phyloP scores from a whole-genome alignment of 179 eudicot species.

The Sideroxylon spinosum region DNA sequence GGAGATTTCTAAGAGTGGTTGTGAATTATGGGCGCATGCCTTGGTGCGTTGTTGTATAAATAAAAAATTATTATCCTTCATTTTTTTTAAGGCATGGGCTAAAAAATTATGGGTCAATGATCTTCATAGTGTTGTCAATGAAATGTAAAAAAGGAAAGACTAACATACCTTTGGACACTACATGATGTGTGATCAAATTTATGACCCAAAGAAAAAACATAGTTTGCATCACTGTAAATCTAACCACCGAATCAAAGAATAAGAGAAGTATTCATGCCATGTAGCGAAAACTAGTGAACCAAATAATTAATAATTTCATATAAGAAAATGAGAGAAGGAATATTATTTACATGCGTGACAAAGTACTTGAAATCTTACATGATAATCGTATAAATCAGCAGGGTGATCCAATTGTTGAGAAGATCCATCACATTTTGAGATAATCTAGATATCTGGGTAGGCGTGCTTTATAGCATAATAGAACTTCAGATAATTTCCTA shows the following conservation, averaged over 20 bases:
- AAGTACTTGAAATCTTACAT: slow-evolving; percentile 41
- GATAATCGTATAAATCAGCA: slow-evolving; percentile 84
- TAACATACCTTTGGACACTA: slow-evolving; percentile 13
- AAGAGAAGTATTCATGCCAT: neutral
- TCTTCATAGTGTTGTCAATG: too few relatives aligned
- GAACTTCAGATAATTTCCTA: slow-evolving; percentile 82
- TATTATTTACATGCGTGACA: neutral
- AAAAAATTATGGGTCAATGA: too few relatives aligned
- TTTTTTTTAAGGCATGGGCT: too few relatives aligned
- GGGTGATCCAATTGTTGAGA: slow-evolving; percentile 62
- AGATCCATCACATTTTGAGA: slow-evolving; percentile 89
- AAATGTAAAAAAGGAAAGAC: slow-evolving; percentile 6
- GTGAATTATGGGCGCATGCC: too few relatives aligned
- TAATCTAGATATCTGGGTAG: slow-evolving; percentile 80
- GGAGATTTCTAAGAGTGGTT: too few relatives aligned
- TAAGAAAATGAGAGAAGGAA: neutral
- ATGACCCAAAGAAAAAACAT: slow-evolving; percentile 30
- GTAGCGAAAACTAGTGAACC: neutral
- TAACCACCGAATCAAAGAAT: slow-evolving; percentile 20
- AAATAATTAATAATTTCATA: neutral
- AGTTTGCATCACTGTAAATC: slow-evolving; percentile 38
- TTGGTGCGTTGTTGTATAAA: neutral
- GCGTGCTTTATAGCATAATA: slow-evolving; percentile 57
- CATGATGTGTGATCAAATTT: slow-evolving; percentile 39
- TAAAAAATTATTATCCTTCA: too few relatives aligned